These are phyloP conservation scores for Corynespora cassiicola DNA, from an alignment of 2,329 filamentous ascomycete genomes.

Conservation along the genomic window DNA sequence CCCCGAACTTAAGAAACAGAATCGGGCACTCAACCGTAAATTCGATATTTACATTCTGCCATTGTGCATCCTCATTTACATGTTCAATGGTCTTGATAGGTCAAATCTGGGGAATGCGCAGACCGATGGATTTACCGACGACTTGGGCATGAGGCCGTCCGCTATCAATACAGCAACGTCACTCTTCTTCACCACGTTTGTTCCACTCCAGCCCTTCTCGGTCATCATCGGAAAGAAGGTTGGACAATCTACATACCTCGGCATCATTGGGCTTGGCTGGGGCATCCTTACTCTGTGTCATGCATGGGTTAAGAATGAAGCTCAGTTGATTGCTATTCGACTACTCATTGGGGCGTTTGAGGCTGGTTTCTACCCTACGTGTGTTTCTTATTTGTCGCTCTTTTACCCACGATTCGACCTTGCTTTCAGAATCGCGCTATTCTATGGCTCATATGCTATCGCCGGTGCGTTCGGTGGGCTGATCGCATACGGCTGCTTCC, in stretches of 20 bases:
- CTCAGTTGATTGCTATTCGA: conserved; percentile 25
- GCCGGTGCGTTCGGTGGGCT: conserved; percentile 51
- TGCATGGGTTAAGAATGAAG: conserved; percentile 23
- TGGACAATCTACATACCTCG: conserved; percentile 10
- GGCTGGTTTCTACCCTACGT: conserved; percentile 62
- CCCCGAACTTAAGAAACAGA: conserved; percentile 5
- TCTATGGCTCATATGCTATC: conserved; percentile 51
- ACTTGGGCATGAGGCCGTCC: conserved; percentile 25
- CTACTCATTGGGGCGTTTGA: conserved; percentile 52
- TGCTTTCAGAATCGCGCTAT: conserved; percentile 52
- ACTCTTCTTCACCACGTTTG: conserved; percentile 25
- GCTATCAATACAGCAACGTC: conserved; percentile 31
- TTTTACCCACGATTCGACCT: conserved; percentile 55
- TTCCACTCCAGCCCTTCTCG: neutral
- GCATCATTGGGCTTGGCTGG: conserved; percentile 24
- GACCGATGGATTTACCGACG: conserved; percentile 30
- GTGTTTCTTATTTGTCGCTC: conserved; percentile 60
- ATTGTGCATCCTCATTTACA: conserved; percentile 24
- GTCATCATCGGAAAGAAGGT: neutral
- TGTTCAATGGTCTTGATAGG: conserved; percentile 31
- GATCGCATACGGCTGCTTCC: conserved; percentile 53
- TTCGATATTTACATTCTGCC: conserved; percentile 29
- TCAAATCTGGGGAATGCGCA: conserved; percentile 34
- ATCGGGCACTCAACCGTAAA: conserved; percentile 20
- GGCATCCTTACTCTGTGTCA: conserved; percentile 29